Percentiles rank a stretch among this genome's conserved stretches.
Evolutionary conservation across 2,329 filamentous ascomycete species (phyloP).

Genomic region (Curvularia sp.): DNA sequence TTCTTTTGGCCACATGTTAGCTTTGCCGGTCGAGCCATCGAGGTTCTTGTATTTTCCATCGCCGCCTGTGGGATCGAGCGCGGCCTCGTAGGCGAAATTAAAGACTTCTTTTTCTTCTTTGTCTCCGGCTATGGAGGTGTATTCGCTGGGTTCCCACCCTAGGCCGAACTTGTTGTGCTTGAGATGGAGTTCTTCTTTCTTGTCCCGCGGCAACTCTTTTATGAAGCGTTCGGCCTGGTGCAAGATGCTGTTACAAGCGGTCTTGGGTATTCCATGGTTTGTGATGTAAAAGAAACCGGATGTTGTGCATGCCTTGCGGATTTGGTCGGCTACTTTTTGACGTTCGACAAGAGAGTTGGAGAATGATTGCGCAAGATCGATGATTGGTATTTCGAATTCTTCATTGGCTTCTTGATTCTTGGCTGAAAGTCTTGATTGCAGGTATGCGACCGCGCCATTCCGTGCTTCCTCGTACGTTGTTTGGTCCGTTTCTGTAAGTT

Average conservation of each 20-base stretch:
- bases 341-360: conserved; percentile 41
- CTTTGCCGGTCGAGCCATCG: conserved; percentile 47
- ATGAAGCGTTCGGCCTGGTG: conserved; percentile 50
- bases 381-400: conserved; percentile 48
- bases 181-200: conserved; percentile 52
- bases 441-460: conserved; percentile 46
- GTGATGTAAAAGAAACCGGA: conserved; percentile 54
- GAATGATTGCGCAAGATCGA: conserved; percentile 50
- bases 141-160: conserved; percentile 53
- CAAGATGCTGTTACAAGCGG: conserved; percentile 42
- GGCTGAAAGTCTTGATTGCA: conserved; percentile 42
- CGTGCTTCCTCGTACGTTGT: conserved; percentile 43
- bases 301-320: conserved; percentile 49
- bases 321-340: conserved; percentile 49
- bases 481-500: conserved; percentile 49
- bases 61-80: conserved; percentile 50
- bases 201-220: conserved; percentile 36
- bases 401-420: conserved; percentile 21
- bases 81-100: conserved; percentile 54
- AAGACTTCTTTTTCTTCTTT: conserved; percentile 53
- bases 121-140: conserved; percentile 51
- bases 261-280: conserved; percentile 45
- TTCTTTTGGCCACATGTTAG: conserved; percentile 52
- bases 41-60: conserved; percentile 53
- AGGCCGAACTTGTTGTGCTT: conserved; percentile 50